Evolutionary conservation across 352 stramenopile species (phyloP).

Genomic region (Globisporangium parvum): DNA sequence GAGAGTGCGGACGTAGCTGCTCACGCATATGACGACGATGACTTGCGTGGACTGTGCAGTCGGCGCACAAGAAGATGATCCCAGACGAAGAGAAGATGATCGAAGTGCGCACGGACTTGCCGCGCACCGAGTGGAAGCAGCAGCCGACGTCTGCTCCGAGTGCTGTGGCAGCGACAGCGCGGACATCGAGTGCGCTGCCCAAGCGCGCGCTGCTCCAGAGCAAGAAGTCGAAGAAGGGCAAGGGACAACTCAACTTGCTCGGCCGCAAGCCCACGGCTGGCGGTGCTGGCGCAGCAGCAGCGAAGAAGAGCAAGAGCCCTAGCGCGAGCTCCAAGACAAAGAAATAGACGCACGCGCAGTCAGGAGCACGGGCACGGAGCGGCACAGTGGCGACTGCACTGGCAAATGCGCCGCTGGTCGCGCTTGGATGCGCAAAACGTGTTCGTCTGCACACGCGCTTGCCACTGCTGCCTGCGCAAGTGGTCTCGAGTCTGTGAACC

Average conservation of each 20-base stretch:
- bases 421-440: too few relatives aligned
- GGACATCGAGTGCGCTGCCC: constrained; percentile 10
- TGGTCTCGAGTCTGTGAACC: too few relatives aligned
- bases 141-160: background rate
- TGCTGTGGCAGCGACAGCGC: constrained; percentile 22
- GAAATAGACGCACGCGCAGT: constrained; percentile 20
- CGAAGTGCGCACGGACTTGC: constrained; percentile 62
- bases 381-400: background rate
- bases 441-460: too few relatives aligned
- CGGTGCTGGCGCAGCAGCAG: background rate
- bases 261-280: constrained; percentile 20
- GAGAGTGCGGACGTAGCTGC: too few relatives aligned
- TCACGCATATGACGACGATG: background rate
- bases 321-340: constrained; percentile 13
- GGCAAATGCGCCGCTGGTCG: too few relatives aligned
- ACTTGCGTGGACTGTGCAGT: constrained; percentile 12
- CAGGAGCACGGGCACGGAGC: background rate
- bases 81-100: constrained; percentile 43
- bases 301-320: constrained; percentile 6
- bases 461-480: too few relatives aligned
- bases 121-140: constrained; percentile 56
- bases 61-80: constrained; percentile 71
- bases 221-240: background rate
- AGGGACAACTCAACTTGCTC: constrained; percentile 25
- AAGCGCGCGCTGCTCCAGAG: constrained; percentile 18